Base-by-base conservation (phyloP, 805 yeast species). In the Priceomyces fermenticarens region DNA sequence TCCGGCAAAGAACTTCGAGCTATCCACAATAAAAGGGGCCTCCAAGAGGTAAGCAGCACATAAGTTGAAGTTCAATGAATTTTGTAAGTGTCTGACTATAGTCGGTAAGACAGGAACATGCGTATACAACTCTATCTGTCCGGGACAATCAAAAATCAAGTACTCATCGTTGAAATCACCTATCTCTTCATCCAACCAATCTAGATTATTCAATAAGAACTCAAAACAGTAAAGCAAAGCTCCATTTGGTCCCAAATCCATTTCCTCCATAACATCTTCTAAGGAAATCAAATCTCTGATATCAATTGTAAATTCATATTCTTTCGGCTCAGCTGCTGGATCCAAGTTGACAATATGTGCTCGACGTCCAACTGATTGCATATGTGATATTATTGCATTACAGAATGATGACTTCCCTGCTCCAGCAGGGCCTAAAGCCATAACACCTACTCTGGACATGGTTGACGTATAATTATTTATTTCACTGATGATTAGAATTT, bases 371-470 rank as follows among this genome's bases (percentile, higher is more conserved):
- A 86, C 75, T 13, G 88, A 75, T 60, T 89, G 95, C 82, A 93
- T 85, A 61, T 91, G 85, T 1, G 91, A 66, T 34, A 93, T 84
- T 45, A 93, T 75, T 3, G 96, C 73, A 54, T 88, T 86, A 67
- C 98, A 91, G 57, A 91, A 93, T 0, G 99, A 88, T 35, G 93
- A 81, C 62, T 73, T 91, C 9, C 99, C 99, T 8, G 86, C 98
- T 30, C 99, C 99, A 1, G 99, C 99, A 13, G 99, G 99, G 1
- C 99, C 99, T 49, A 93, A 65, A 1, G 90, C 96, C 47, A 93
- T 68, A 10, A 88, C 91, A 43, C 98, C 99, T 2, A 89, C 96
- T 66, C 96, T 75, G 3, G 97, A 88, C 99, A 93, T 91, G 40
- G 11, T 32, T 17, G 6, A 14, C 14, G 35, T 35, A 9, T 23